A percentile compares a stretch with the other conserved stretches of the same genome.
These are phyloP conservation scores for Leonotis leonurus DNA, from an alignment of 257 asterid species.

Conservation along the genomic window DNA sequence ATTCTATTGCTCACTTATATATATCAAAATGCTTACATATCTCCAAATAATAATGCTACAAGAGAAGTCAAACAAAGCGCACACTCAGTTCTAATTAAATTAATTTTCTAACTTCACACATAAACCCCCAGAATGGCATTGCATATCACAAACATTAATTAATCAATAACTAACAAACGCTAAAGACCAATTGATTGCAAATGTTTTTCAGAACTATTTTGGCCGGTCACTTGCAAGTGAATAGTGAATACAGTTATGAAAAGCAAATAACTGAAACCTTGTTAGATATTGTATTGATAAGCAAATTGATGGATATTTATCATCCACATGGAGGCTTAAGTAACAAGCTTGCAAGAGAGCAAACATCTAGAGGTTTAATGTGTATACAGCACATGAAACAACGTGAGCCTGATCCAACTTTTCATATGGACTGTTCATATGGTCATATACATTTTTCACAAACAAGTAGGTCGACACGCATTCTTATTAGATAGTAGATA, in stretches of 20 bases:
- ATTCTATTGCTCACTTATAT: background rate
- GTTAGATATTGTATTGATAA: no score
- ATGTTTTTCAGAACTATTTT: background rate
- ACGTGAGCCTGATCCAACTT: background rate
- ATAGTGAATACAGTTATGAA: no score
- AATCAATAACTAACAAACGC: background rate
- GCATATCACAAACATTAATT: no score
- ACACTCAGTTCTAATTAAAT: background rate
- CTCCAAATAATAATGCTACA: background rate
- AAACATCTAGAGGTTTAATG: background rate
- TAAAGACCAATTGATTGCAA: background rate
- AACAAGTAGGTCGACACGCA: background rate
- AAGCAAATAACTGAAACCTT: no score
- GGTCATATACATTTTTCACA: background rate
- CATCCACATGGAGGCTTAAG: background rate
- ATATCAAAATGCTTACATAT: background rate
- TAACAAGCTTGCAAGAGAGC: background rate
- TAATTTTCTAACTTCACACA: background rate
- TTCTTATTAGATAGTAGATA: background rate
- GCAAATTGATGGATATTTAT: background rate
- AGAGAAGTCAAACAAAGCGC: background rate
- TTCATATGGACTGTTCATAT: no score
- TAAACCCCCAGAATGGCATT: slow-evolving; percentile 1
- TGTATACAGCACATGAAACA: background rate
- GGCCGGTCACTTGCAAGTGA: background rate